Evolutionary conservation across 345 rosid genomes (phyloP).

Genomic region (Syzygium grande): DNA sequence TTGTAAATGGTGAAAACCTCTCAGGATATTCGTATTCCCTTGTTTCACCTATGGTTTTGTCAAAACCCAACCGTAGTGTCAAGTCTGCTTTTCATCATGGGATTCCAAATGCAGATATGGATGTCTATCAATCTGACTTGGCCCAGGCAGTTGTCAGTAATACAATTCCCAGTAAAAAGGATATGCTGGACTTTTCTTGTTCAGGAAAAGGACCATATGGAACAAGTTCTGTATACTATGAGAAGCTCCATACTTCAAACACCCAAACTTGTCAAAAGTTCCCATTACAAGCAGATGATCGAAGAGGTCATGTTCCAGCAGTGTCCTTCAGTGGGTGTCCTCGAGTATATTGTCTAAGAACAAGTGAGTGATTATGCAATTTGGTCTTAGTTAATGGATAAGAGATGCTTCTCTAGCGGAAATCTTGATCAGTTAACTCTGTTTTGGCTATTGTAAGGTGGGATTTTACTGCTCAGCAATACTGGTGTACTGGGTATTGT

Average conservation of each 20-base stretch:
- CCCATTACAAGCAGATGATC: conserved; percentile 7
- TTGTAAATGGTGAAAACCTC: conserved; percentile 5
- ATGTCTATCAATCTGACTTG: conserved; percentile 9
- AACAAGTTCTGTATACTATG: not conserved
- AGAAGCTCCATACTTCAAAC: conserved; percentile 6
- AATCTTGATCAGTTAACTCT: not conserved
- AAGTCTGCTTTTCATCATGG: conserved; percentile 12
- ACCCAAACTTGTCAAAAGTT: conserved; percentile 2
- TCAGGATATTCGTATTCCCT: conserved; percentile 1
- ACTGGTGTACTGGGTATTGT: conserved; percentile 35
- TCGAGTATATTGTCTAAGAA: conserved; percentile 29
- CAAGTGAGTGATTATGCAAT: conserved; percentile 19
- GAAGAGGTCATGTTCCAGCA: conserved; percentile 10
- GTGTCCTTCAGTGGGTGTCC: conserved; percentile 14
- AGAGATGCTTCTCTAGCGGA: not conserved
- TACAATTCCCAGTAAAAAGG: conserved; percentile 12
- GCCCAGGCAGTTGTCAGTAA: conserved; percentile 10
- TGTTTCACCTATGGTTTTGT: not conserved
- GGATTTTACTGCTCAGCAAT: conserved; percentile 44
- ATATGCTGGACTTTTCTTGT: conserved; percentile 6
- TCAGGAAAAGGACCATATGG: not conserved
- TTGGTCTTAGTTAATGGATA: not conserved
- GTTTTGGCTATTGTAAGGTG: conserved; percentile 20
- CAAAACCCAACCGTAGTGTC: not conserved
- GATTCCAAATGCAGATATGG: conserved; percentile 6